Conservation (phyloP, 129 eudicot species). For the Lactuca sativa region DNA sequence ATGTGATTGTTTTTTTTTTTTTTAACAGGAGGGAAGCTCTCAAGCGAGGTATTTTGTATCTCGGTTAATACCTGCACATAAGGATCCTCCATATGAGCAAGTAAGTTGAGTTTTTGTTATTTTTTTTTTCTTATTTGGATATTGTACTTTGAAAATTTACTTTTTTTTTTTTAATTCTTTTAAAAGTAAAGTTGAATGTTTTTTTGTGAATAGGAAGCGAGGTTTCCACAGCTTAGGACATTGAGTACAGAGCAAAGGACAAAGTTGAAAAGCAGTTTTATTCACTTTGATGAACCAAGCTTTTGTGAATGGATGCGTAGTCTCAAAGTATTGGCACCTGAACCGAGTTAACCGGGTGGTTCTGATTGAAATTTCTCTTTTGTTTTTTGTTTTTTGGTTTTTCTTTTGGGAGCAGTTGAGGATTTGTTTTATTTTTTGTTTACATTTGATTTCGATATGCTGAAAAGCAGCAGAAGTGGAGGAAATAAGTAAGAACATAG, state of each 20-base stretch:
- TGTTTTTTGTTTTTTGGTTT: constrained; percentile 4
- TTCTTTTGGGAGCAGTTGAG: constrained; percentile 1
- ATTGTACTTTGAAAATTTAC: no score
- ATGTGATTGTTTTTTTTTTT: constrained; percentile 10
- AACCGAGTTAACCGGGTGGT: constrained; percentile 53
- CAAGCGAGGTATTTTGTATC: constrained; percentile 96
- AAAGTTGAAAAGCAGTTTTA: constrained; percentile 84
- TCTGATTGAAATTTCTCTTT: background rate
- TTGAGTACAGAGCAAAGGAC: constrained; percentile 71
- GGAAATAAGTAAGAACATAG: constrained; percentile 17
- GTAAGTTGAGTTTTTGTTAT: constrained; percentile 33
- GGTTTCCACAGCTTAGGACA: constrained; percentile 93
- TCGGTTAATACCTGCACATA: constrained; percentile 93
- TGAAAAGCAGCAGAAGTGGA: constrained; percentile 20
- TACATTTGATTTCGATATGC: constrained; percentile 30
- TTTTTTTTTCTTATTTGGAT: no score
- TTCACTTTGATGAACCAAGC: constrained; percentile 93
- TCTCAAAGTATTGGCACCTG: constrained; percentile 86
- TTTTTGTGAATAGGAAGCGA: constrained; percentile 76
- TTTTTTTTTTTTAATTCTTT: background rate
- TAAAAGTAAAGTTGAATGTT: background rate
- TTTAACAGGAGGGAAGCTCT: constrained; percentile 92
- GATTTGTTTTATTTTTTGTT: constrained; percentile 25
- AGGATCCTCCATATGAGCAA: constrained; percentile 97
- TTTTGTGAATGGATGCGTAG: constrained; percentile 95